A percentile compares a stretch with the other conserved stretches of the same genome.
phyloP scores from a whole-genome alignment of 1,284 basidiomycete genomes.

The Cutaneotrichosporon cavernicola region DNA sequence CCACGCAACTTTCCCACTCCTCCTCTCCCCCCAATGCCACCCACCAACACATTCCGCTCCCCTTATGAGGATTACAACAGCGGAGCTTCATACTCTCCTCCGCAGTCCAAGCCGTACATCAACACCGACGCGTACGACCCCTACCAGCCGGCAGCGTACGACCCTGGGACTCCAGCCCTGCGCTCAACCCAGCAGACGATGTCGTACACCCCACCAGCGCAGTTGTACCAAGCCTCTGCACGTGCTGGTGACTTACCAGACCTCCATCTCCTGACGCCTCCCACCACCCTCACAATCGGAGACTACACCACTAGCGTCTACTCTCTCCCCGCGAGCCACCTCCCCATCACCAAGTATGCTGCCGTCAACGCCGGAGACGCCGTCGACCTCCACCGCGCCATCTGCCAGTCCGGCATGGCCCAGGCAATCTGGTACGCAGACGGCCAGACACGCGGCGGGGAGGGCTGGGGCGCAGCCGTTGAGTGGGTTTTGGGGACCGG shows the following conservation, averaged over 20 bases:
- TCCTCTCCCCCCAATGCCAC: conserved; percentile 9
- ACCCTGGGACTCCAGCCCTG: conserved; percentile 27
- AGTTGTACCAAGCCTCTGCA: conserved; percentile 10
- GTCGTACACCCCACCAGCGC: conserved; percentile 18
- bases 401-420: conserved; percentile 32
- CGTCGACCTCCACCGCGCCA: conserved; percentile 43
- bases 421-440: conserved; percentile 49
- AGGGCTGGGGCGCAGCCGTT: conserved; percentile 51
- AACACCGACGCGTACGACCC: conserved; percentile 43
- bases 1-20: conserved; percentile 11
- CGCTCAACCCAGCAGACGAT: conserved; percentile 7
- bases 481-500: conserved; percentile 47
- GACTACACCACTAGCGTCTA: conserved; percentile 37
- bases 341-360: conserved; percentile 50
- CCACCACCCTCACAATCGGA: conserved; percentile 33
- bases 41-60: conserved; percentile 16
- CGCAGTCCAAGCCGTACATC: conserved; percentile 15
- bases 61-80: conserved; percentile 25
- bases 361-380: conserved; percentile 43
- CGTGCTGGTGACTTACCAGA: conserved; percentile 24
- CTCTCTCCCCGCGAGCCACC: conserved; percentile 41
- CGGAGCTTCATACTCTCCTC: conserved; percentile 25
- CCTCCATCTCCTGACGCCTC: conserved; percentile 35
- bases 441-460: conserved; percentile 47
- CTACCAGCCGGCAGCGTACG: conserved; percentile 38